Conservation (phyloP, 2,329 filamentous ascomycete genomes). For the Teratosphaeria viscida region DNA sequence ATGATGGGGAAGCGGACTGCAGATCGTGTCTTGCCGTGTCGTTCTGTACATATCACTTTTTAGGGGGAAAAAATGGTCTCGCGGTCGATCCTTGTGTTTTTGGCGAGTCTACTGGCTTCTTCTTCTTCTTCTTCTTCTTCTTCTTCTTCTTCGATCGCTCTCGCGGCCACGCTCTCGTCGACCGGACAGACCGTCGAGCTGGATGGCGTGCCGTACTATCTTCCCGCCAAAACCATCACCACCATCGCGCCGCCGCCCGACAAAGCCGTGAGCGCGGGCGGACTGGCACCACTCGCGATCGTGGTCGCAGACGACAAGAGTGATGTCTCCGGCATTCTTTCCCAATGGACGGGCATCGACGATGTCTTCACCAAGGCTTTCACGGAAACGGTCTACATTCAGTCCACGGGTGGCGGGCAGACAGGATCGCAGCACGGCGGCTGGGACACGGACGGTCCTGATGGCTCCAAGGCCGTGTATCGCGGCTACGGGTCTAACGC, state of each 20-base stretch:
- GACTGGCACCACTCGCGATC: conserved; percentile 31
- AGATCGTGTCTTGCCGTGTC: too few relatives aligned
- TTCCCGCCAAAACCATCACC: conserved; percentile 28
- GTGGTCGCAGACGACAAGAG: conserved; percentile 18
- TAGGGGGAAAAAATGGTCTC: too few relatives aligned
- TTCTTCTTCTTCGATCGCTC: background rate
- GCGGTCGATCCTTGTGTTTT: too few relatives aligned
- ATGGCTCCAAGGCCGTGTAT: conserved; percentile 9
- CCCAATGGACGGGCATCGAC: conserved; percentile 25
- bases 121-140: too few relatives aligned
- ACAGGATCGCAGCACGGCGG: conserved; percentile 4
- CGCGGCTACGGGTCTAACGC: conserved; percentile 9
- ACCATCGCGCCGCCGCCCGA: conserved; percentile 20
- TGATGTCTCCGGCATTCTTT: conserved; percentile 17
- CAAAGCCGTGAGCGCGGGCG: conserved; percentile 12
- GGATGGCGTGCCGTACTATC: conserved; percentile 30
- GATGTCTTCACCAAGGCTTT: conserved; percentile 35
- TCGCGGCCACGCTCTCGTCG: conserved; percentile 10
- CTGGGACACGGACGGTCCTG: conserved; percentile 1
- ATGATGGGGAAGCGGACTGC: too few relatives aligned
- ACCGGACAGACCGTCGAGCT: conserved; percentile 33
- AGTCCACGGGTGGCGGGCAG: conserved; percentile 9
- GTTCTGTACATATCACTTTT: too few relatives aligned
- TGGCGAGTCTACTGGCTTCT: too few relatives aligned
- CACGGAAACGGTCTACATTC: conserved; percentile 23